Evolutionary conservation across 306 rosid species (phyloP).

Genomic region (Trichosanthes truncata): DNA sequence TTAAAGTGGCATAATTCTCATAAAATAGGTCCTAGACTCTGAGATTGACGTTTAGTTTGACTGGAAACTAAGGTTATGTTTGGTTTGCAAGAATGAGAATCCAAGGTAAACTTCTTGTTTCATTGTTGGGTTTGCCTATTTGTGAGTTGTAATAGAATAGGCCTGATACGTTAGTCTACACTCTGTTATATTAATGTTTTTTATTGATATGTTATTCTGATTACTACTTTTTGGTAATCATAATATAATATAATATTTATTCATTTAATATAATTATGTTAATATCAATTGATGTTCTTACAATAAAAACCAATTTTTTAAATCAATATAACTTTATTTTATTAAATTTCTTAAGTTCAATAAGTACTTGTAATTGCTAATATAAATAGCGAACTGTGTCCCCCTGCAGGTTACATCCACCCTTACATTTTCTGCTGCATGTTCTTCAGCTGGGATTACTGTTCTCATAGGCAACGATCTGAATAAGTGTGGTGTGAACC

Average conservation of each 20-base stretch:
- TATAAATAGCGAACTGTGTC: not conserved
- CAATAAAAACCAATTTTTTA: not conserved
- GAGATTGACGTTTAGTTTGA: not conserved
- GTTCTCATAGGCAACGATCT: constrained; percentile 30
- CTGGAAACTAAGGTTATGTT: not conserved
- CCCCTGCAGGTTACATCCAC: constrained; percentile 26
- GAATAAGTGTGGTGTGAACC: constrained; percentile 20
- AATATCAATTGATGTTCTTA: not conserved
- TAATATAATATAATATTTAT: not conserved
- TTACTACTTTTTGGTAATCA: not conserved
- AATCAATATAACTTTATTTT: not conserved
- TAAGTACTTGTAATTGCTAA: not conserved
- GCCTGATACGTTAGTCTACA: not conserved
- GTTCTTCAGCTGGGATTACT: constrained; percentile 40
- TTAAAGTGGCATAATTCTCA: not conserved
- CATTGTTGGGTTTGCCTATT: not conserved
- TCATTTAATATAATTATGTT: not conserved
- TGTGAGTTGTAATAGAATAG: not conserved
- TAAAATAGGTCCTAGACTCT: not conserved
- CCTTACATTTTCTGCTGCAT: constrained; percentile 35
- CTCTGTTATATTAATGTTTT: not conserved
- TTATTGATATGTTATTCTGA: not conserved
- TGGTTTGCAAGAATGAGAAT: not conserved
- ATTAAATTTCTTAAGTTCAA: not conserved
- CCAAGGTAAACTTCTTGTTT: not conserved